Evolutionary conservation across 2,329 filamentous ascomycete species (phyloP).

Genomic region (Myriosclerotinia curreyana): DNA sequence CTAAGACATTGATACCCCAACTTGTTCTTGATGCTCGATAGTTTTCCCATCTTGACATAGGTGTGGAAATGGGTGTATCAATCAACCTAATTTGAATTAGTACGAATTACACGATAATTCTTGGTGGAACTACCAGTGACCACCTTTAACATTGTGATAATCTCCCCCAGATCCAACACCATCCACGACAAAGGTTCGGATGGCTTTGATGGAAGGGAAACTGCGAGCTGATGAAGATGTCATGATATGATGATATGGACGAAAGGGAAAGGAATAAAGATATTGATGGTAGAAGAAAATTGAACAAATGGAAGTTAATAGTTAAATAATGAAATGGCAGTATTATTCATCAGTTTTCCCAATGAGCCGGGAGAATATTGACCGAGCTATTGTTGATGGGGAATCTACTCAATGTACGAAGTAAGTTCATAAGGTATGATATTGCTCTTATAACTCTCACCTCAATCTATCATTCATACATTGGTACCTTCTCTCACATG

Average conservation of each 20-base stretch:
- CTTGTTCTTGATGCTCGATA: slow-evolving; percentile 85
- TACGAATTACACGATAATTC: background rate
- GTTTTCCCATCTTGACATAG: slow-evolving; percentile 84
- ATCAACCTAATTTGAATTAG: slow-evolving; percentile 65
- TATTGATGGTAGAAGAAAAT: background rate
- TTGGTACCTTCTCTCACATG: background rate
- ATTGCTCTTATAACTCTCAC: too few relatives aligned
- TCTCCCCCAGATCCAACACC: slow-evolving; percentile 66
- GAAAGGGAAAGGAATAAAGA: slow-evolving; percentile 12
- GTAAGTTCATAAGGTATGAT: too few relatives aligned
- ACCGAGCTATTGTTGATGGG: slow-evolving; percentile 17
- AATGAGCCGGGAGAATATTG: slow-evolving; percentile 19
- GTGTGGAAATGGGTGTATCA: slow-evolving; percentile 87
- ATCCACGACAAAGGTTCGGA: slow-evolving; percentile 69
- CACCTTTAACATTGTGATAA: slow-evolving; percentile 86
- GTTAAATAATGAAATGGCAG: slow-evolving; percentile 2
- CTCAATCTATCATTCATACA: background rate
- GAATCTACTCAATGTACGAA: too few relatives aligned
- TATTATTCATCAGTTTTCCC: too few relatives aligned
- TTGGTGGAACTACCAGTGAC: slow-evolving; percentile 55
- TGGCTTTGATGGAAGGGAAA: slow-evolving; percentile 73
- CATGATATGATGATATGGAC: slow-evolving; percentile 31
- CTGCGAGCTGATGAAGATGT: slow-evolving; percentile 33
- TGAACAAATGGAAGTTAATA: slow-evolving; percentile 5
- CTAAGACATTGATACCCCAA: slow-evolving; percentile 94